phyloP scores from a whole-genome alignment of 306 rosid species.

The Coriaria nepalensis region DNA sequence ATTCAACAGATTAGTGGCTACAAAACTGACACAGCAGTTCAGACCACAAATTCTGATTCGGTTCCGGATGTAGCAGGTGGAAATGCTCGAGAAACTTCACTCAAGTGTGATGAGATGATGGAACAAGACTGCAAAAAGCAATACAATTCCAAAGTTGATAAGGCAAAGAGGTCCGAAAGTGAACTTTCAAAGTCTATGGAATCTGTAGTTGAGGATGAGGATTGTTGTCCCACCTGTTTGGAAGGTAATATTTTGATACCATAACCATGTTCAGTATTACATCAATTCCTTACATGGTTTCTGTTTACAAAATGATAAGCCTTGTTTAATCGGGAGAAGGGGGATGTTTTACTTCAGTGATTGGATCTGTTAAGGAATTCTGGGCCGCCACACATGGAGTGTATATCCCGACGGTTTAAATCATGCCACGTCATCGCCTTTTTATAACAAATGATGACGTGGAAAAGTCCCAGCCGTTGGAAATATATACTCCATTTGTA shows the following conservation, averaged over 20 bases:
- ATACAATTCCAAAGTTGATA: slow-evolving; percentile 27
- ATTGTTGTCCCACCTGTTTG: slow-evolving; percentile 84
- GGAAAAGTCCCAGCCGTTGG: no score
- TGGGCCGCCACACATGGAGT: no score
- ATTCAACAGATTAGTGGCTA: slow-evolving; percentile 36
- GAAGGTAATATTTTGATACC: slow-evolving; percentile 45
- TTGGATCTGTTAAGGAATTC: no score
- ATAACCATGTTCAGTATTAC: no score
- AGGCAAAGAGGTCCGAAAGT: slow-evolving; percentile 40
- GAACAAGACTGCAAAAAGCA: slow-evolving; percentile 43
- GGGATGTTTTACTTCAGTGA: no score
- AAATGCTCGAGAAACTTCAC: slow-evolving; percentile 28
- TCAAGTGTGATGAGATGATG: slow-evolving; percentile 44
- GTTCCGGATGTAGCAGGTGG: slow-evolving; percentile 38
- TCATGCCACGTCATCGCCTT: no score
- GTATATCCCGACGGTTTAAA: no score
- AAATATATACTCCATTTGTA: no score
- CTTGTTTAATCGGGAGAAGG: no score
- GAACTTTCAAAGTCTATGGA: slow-evolving; percentile 49
- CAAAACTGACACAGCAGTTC: slow-evolving; percentile 33
- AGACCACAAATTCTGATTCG: slow-evolving; percentile 42
- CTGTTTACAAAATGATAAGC: no score
- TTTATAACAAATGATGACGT: no score
- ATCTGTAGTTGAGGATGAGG: slow-evolving; percentile 60
- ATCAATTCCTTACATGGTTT: no score